Evolutionary conservation across 768 basidiomycete genomes (phyloP).

Genomic region (Pulveroboletus ravenelii): DNA sequence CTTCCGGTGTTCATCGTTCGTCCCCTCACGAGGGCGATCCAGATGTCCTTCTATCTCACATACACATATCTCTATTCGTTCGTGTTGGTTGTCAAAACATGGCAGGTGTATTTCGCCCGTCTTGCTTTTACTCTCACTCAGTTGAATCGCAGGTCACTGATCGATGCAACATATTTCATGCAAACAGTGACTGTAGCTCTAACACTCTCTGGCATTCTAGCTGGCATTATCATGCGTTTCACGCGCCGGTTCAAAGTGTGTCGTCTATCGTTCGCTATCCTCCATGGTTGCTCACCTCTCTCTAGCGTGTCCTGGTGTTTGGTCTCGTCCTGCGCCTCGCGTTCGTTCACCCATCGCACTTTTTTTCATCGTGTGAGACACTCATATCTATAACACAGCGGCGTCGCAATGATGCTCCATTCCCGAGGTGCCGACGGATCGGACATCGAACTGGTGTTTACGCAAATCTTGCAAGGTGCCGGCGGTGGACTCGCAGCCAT

Average conservation of each 20-base stretch:
- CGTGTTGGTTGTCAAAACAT: slow-evolving; percentile 48
- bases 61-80: slow-evolving; percentile 73
- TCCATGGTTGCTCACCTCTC: background rate
- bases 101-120: slow-evolving; percentile 26
- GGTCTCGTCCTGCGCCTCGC: slow-evolving; percentile 58
- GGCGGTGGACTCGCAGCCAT: slow-evolving; percentile 69
- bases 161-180: slow-evolving; percentile 59
- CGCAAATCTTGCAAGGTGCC: slow-evolving; percentile 68
- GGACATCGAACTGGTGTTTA: slow-evolving; percentile 54
- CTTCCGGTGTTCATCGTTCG: background rate
- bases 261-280: background rate
- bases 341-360: slow-evolving; percentile 19
- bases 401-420: slow-evolving; percentile 65
- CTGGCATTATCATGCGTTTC: slow-evolving; percentile 52
- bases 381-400: slow-evolving; percentile 31
- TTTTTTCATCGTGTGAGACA: background rate
- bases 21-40: background rate
- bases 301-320: slow-evolving; percentile 43
- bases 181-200: slow-evolving; percentile 55
- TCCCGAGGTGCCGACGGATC: slow-evolving; percentile 58
- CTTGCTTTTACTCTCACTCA: background rate
- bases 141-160: slow-evolving; percentile 41
- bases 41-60: slow-evolving; percentile 65
- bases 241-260: slow-evolving; percentile 52
- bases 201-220: slow-evolving; percentile 60